phyloP scores from a whole-genome alignment of 2,329 filamentous ascomycete species.

The Pestalotiopsis sp. region DNA sequence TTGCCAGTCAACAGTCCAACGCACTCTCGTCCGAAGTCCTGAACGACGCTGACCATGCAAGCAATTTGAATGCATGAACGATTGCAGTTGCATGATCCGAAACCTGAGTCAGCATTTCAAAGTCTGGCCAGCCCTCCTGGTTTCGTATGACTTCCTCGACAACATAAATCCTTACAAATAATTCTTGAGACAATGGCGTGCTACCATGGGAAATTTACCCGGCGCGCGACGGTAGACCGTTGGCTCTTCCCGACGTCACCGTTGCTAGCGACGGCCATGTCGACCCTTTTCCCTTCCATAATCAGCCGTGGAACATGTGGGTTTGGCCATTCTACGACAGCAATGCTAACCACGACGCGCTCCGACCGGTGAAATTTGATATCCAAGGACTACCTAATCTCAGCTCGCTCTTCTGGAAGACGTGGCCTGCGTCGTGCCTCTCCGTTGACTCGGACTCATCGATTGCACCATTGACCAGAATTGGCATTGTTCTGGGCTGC shows the following conservation, averaged over 20 bases:
- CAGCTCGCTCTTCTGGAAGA: background rate
- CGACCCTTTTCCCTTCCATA: background rate
- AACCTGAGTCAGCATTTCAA: background rate
- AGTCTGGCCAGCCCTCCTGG: background rate
- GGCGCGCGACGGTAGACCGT: background rate
- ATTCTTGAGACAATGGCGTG: background rate
- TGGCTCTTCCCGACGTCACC: background rate
- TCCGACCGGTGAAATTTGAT: background rate
- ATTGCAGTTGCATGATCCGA: background rate
- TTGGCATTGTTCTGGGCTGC: background rate
- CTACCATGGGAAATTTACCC: background rate
- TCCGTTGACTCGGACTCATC: background rate
- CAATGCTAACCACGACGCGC: background rate
- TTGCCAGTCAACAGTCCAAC: background rate
- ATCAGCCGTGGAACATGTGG: background rate
- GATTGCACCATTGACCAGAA: background rate
- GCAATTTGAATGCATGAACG: background rate
- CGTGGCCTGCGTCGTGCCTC: background rate
- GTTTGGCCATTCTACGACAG: background rate
- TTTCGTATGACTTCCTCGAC: background rate
- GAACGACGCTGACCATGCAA: background rate
- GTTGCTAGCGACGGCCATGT: background rate
- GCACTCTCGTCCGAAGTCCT: background rate
- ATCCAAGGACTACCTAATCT: background rate
- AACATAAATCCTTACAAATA: background rate